Percentiles rank a stretch among this genome's conserved stretches.
Conservation (phyloP, 129 eudicot species). For the Mikania micrantha region DNA sequence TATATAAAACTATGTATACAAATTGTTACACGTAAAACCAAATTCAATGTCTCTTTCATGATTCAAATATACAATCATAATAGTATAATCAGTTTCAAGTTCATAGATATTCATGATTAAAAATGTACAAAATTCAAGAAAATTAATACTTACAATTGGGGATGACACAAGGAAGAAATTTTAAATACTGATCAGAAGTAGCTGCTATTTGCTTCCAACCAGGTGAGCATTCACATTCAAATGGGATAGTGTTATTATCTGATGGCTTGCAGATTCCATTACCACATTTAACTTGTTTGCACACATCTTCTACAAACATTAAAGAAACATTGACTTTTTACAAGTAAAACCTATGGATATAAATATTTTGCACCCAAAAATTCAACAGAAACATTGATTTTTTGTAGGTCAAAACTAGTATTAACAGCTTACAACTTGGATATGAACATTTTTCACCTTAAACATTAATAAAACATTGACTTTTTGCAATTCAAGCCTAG, state of each 20-base stretch:
- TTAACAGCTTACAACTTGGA: background rate
- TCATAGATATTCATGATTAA: too few species aligned
- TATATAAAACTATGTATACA: too few species aligned
- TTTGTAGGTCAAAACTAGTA: too few species aligned
- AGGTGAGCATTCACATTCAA: conserved; percentile 58
- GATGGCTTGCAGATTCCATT: conserved; percentile 63
- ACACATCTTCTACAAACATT: conserved; percentile 34
- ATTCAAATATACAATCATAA: too few species aligned
- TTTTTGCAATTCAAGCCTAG: too few species aligned
- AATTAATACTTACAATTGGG: conserved; percentile 61
- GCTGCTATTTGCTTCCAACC: conserved; percentile 71
- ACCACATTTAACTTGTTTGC: conserved; percentile 65
- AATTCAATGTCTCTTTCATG: too few species aligned
- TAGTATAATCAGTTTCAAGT: too few species aligned
- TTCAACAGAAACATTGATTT: too few species aligned
- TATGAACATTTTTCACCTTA: too few species aligned
- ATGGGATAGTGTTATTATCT: conserved; percentile 30
- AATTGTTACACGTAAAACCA: too few species aligned
- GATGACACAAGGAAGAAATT: conserved; percentile 74
- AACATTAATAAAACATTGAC: too few species aligned
- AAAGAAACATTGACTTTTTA: background rate
- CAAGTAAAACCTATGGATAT: background rate
- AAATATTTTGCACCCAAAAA: too few species aligned
- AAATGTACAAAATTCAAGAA: background rate
- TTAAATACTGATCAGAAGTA: conserved; percentile 16